Conservation (phyloP, 2,329 filamentous ascomycete species). For the Coniella vitis region DNA sequence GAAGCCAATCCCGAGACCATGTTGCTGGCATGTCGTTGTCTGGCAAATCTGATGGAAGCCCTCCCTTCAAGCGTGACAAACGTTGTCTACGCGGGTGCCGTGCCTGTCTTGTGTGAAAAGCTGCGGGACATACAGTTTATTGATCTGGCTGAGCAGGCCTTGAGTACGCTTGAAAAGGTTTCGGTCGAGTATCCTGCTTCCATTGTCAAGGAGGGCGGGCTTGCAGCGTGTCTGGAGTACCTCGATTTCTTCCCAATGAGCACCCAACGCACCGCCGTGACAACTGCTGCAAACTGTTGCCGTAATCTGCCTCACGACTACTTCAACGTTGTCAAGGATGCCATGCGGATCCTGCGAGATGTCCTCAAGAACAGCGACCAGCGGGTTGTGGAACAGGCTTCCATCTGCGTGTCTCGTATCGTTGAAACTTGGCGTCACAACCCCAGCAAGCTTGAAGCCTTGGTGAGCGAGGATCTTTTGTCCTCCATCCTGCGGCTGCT, state of each 20-base stretch:
- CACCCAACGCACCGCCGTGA: slow-evolving; percentile 93
- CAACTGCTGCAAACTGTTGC: slow-evolving; percentile 96
- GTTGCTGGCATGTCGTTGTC: slow-evolving; percentile 89
- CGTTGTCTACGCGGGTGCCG: slow-evolving; percentile 94
- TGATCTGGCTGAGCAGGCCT: slow-evolving; percentile 90
- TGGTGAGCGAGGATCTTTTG: slow-evolving; percentile 83
- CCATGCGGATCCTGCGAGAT: slow-evolving; percentile 91
- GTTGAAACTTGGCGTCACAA: slow-evolving; percentile 95
- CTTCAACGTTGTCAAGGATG: slow-evolving; percentile 83
- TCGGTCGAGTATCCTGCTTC: slow-evolving; percentile 91
- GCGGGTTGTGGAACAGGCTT: slow-evolving; percentile 93
- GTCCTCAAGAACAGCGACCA: slow-evolving; percentile 91
- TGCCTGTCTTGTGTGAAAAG: slow-evolving; percentile 91
- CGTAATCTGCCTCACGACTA: slow-evolving; percentile 93
- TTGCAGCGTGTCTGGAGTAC: slow-evolving; percentile 92
- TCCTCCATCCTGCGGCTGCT: slow-evolving; percentile 79
- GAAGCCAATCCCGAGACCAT: slow-evolving; percentile 96
- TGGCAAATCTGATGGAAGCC: slow-evolving; percentile 97
- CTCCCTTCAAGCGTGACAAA: slow-evolving; percentile 87
- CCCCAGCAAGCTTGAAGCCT: slow-evolving; percentile 79
- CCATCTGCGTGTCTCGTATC: slow-evolving; percentile 88
- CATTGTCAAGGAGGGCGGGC: slow-evolving; percentile 90
- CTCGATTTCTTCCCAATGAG: slow-evolving; percentile 97
- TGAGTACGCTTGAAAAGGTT: slow-evolving; percentile 96
- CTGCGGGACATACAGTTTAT: slow-evolving; percentile 95